phyloP scores from a whole-genome alignment of 768 basidiomycete species.

The Sporobolomyces pararoseus region DNA sequence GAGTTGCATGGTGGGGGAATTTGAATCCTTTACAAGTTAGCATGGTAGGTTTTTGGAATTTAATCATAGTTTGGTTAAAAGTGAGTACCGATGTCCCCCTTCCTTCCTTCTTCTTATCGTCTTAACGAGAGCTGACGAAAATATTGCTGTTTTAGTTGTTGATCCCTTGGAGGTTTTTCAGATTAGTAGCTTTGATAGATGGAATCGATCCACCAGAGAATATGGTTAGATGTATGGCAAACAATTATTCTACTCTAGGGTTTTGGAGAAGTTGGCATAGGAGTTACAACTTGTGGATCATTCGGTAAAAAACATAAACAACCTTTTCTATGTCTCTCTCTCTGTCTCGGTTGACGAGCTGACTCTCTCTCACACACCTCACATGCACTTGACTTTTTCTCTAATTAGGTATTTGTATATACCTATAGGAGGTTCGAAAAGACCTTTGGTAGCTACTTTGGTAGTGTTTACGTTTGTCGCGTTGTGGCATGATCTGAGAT shows the following conservation, averaged over 20 bases:
- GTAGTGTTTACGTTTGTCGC: conserved; percentile 94
- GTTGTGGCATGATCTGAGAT: conserved; percentile 91
- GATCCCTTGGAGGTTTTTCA: conserved; percentile 94
- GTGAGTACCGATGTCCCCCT: conserved; percentile 52
- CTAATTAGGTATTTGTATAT: conserved; percentile 82
- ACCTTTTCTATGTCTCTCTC: no score
- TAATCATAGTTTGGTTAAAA: conserved; percentile 94
- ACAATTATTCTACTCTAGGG: conserved; percentile 86
- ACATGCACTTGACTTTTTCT: no score
- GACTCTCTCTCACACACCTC: no score
- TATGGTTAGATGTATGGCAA: conserved; percentile 97
- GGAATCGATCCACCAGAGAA: conserved; percentile 94
- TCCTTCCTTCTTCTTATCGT: neutral
- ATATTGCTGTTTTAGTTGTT: conserved; percentile 61
- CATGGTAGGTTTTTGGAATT: conserved; percentile 96
- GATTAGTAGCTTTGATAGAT: conserved; percentile 82
- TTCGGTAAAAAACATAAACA: conserved; percentile 63
- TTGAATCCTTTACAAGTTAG: conserved; percentile 73
- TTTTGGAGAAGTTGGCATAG: conserved; percentile 98
- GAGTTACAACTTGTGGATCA: conserved; percentile 91
- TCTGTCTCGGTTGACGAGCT: no score
- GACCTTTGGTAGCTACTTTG: conserved; percentile 60
- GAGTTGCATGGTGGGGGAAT: conserved; percentile 59
- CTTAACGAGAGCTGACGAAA: no score
- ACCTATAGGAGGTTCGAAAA: conserved; percentile 72